phyloP scores from a whole-genome alignment of 345 rosid species.

The Erucastrum elatum region DNA sequence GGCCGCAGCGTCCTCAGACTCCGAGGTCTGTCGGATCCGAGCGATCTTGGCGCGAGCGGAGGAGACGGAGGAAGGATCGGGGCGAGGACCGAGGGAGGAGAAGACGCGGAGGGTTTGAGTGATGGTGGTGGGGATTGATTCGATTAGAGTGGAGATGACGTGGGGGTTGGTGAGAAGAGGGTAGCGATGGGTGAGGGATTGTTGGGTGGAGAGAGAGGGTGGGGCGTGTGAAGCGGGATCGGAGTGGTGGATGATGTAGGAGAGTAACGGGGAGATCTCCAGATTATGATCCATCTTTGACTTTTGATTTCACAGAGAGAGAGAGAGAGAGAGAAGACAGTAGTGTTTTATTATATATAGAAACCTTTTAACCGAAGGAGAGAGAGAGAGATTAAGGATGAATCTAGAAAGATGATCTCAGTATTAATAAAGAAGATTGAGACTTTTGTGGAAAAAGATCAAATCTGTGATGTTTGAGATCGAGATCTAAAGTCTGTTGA shows the following conservation, averaged over 20 bases:
- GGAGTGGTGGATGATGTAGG: slow-evolving; percentile 54
- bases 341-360: background rate
- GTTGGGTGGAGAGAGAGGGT: slow-evolving; percentile 44
- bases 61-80: slow-evolving; percentile 63
- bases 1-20: slow-evolving; percentile 51
- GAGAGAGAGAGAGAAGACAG: background rate
- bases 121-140: slow-evolving; percentile 54
- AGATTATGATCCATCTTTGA: slow-evolving; percentile 57
- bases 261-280: slow-evolving; percentile 57
- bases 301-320: background rate
- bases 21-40: slow-evolving; percentile 46
- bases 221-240: slow-evolving; percentile 48
- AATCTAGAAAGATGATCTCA: background rate
- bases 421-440: background rate
- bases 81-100: slow-evolving; percentile 66
- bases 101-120: slow-evolving; percentile 59
- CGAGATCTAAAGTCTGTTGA: background rate
- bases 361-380: background rate
- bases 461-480: background rate
- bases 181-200: slow-evolving; percentile 35
- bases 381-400: background rate
- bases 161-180: slow-evolving; percentile 57
- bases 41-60: slow-evolving; percentile 59
- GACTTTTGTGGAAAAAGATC: background rate
- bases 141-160: slow-evolving; percentile 53